Base-by-base conservation (phyloP, 75 land plant species). In the Picea glauca region DNA sequence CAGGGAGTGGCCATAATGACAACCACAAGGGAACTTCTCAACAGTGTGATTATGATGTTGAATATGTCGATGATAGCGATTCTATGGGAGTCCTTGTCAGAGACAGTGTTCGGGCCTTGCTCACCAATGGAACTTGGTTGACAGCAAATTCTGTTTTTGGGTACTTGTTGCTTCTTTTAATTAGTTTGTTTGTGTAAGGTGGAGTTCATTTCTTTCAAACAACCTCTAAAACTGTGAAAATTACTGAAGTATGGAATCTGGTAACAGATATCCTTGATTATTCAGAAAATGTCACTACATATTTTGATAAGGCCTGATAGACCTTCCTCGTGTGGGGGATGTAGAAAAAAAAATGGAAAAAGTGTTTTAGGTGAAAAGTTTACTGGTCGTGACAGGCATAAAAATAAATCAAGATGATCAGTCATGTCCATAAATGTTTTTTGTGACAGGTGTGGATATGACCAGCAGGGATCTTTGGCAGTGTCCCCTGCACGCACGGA, bases 401-500 rank as follows among this genome's bases (percentile, higher is more conserved):
- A 31, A 67, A 68, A 33, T 35, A 17, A 70, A 43, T 43, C 17
- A 2, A 43, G 12, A 54, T 1, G 46, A 8, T 70, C 23, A 70
- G 23, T 70, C 6, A 43, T 7, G 6, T 70, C n/a, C 8, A 18
- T 43, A 38, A 46, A 46, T 46, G 54, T 40, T 38, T 70, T 9
- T 2, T 35, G 0, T 70, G 67, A 14, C 86, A 95, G 95, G 61
- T 96, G 98, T 81, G 94, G 91, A 6, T 93, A 93, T 67, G 89
- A 93, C 80, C 98, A 96, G 76, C 81, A 81, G 54, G 80, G 88
- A 13, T 78, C 89, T 35, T 85, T 88, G 40, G 74, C 77, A 6
- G 15, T 78, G 46, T 73, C 84, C 23, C 76, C 85, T 35, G 77
- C 88, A 61, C 79, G 80, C 31, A 83, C 90, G 11, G 98, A 96